phyloP scores from a whole-genome alignment of 306 rosid genomes.

The Cicer chorassanicum region DNA sequence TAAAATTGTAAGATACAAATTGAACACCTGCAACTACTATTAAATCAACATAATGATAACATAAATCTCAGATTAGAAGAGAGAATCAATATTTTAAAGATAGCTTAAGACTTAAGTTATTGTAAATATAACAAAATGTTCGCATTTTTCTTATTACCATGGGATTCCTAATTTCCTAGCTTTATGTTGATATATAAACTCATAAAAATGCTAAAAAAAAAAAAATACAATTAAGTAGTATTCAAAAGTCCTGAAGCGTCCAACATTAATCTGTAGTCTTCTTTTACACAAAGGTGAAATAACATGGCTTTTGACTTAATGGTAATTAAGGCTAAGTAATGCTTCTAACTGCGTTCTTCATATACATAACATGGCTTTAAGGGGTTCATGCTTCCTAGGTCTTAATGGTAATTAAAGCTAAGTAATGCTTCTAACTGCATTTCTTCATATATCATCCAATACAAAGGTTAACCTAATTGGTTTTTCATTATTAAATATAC shows the following conservation, averaged over 20 bases:
- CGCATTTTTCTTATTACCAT: background rate
- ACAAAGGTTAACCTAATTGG: background rate
- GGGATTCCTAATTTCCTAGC: background rate
- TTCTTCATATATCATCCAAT: background rate
- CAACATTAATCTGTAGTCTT: background rate
- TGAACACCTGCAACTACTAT: background rate
- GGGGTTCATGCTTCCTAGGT: background rate
- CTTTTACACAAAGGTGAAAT: background rate
- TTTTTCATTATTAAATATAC: slow-evolving; percentile 3
- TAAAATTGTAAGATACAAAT: background rate
- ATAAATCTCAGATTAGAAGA: background rate
- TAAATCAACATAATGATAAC: background rate
- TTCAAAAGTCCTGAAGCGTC: background rate
- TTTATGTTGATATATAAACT: background rate
- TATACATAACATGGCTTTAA: background rate
- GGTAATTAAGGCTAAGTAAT: background rate
- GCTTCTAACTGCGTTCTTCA: background rate
- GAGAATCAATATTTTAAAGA: background rate
- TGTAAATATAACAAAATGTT: background rate
- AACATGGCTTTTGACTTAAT: background rate
- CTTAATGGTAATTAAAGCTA: background rate
- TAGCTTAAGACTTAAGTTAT: background rate
- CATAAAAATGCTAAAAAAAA: background rate
- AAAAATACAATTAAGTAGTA: background rate
- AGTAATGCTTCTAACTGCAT: background rate